Evolutionary conservation across 108 stramenopile genomes (phyloP).

Genomic region (Cyclotella baltica): DNA sequence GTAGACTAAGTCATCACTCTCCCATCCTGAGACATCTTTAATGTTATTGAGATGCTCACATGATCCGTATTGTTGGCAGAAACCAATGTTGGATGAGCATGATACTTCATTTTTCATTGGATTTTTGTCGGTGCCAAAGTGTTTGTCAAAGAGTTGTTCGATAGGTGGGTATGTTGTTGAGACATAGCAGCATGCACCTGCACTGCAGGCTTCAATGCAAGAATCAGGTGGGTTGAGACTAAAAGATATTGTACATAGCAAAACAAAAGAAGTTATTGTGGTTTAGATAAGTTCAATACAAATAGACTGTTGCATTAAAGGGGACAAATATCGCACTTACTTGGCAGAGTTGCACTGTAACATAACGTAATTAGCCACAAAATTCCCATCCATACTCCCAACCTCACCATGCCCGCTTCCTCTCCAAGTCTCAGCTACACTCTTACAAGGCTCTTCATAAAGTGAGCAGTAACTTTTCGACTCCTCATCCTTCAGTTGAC

Average conservation of each 20-base stretch:
- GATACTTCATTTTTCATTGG: constrained; percentile 7
- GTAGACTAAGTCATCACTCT: constrained; percentile 18
- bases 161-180: constrained; percentile 30
- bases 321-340: background rate
- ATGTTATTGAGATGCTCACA: constrained; percentile 44
- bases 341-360: constrained; percentile 32
- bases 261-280: no score
- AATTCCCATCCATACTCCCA: background rate
- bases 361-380: constrained; percentile 38
- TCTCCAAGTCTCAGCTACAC: constrained; percentile 42
- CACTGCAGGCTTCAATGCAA: constrained; percentile 37
- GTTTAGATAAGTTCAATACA: background rate
- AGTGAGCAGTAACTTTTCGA: constrained; percentile 6
- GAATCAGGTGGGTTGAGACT: constrained; percentile 29
- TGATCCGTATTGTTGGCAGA: constrained; percentile 49
- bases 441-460: constrained; percentile 30
- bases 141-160: constrained; percentile 32
- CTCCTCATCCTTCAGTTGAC: constrained; percentile 19
- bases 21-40: constrained; percentile 35
- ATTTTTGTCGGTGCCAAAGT: constrained; percentile 9
- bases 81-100: constrained; percentile 36
- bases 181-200: constrained; percentile 40
- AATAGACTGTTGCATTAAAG: background rate
- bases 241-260: background rate
- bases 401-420: constrained; percentile 40